Evolutionary conservation across 2,329 filamentous ascomycete genomes (phyloP).

Genomic region (Albifimbria verrucaria): DNA sequence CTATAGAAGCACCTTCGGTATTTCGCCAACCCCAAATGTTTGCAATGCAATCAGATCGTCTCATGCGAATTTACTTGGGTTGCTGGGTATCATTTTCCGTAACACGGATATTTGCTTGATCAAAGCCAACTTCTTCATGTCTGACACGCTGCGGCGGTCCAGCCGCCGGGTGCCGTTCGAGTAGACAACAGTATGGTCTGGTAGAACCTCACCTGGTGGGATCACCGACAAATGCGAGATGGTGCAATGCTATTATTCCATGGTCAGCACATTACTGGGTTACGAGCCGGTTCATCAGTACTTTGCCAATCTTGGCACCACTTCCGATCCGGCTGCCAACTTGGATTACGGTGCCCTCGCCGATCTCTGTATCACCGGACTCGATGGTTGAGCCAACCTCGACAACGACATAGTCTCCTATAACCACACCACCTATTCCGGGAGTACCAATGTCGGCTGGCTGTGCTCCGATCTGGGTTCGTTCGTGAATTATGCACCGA

Average conservation of each 20-base stretch:
- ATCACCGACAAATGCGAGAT: constrained; percentile 63
- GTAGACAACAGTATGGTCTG: constrained; percentile 68
- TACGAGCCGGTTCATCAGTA: constrained; percentile 24
- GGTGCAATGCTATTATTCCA: constrained; percentile 59
- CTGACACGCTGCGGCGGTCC: constrained; percentile 59
- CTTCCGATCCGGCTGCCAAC: constrained; percentile 57
- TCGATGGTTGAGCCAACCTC: constrained; percentile 61
- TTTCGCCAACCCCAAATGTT: neutral
- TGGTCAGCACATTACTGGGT: constrained; percentile 12
- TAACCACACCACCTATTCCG: constrained; percentile 50
- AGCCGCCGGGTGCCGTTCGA: constrained; percentile 56
- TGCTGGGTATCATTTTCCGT: constrained; percentile 63
- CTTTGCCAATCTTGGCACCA: constrained; percentile 61
- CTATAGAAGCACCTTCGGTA: neutral
- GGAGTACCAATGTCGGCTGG: constrained; percentile 21
- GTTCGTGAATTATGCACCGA: constrained; percentile 78
- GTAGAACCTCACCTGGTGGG: constrained; percentile 53
- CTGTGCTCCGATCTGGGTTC: constrained; percentile 50
- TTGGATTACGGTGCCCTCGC: constrained; percentile 59
- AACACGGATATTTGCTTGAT: constrained; percentile 66
- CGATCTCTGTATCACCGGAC: constrained; percentile 58
- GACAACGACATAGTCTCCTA: constrained; percentile 60
- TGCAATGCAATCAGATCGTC: too few relatives aligned
- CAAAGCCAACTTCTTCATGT: constrained; percentile 61
- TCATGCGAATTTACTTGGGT: constrained; percentile 48